Conservation (phyloP, 2,329 filamentous ascomycete genomes). For the Canariomyces notabilis region DNA sequence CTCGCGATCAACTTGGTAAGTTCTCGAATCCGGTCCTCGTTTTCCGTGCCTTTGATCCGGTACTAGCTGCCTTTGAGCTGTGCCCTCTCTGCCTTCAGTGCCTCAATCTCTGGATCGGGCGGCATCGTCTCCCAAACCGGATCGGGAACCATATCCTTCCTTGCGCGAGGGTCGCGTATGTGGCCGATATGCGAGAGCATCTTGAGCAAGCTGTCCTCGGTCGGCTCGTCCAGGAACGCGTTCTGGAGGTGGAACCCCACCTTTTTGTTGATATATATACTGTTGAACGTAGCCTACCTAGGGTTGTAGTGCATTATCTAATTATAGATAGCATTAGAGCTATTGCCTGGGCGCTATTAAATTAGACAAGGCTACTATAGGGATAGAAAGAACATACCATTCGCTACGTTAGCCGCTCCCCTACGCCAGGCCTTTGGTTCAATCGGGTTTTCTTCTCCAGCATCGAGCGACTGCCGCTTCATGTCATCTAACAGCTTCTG, state of each 20-base stretch:
- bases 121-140: constrained; percentile 26
- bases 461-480: constrained; percentile 23
- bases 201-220: constrained; percentile 21
- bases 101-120: constrained; percentile 26
- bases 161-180: constrained; percentile 26
- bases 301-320: constrained; percentile 30
- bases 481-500: constrained; percentile 27
- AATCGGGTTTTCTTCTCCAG: constrained; percentile 7
- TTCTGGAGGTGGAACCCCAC: constrained; percentile 30
- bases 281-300: constrained; percentile 27
- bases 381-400: constrained; percentile 20
- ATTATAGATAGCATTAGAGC: constrained; percentile 22
- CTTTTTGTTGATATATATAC: constrained; percentile 28
- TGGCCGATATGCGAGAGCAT: constrained; percentile 27
- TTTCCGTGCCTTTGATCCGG: constrained; percentile 20
- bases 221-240: constrained; percentile 25
- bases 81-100: constrained; percentile 20
- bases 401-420: constrained; percentile 22
- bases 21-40: constrained; percentile 25
- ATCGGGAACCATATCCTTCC: constrained; percentile 28
- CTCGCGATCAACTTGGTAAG: constrained; percentile 24
- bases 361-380: background rate
- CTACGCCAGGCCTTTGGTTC: constrained; percentile 18
- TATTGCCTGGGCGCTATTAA: constrained; percentile 19
- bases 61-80: constrained; percentile 27